phyloP scores from a whole-genome alignment of 129 eudicot genomes.

The Chrysanthemum makinoi region DNA sequence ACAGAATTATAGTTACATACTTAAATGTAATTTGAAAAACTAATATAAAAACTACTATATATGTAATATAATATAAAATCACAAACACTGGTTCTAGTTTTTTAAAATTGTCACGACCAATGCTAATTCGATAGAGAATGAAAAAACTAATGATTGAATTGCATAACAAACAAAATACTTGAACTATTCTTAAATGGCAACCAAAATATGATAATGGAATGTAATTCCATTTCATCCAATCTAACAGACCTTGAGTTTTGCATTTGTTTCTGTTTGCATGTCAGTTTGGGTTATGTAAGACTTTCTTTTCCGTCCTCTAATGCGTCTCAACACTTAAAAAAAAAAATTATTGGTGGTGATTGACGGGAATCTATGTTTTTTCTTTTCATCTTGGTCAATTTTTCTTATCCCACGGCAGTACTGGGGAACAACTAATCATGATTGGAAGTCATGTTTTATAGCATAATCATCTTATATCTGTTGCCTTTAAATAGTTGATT shows the following conservation, averaged over 20 bases:
- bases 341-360: background rate
- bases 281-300: constrained; percentile 4
- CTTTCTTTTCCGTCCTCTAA: background rate
- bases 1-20: background rate
- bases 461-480: too few species aligned
- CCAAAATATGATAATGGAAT: background rate
- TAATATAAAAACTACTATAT: background rate
- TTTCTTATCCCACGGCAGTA: too few species aligned
- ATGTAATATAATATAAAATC: background rate
- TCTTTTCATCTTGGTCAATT: too few species aligned
- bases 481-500: too few species aligned
- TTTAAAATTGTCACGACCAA: background rate
- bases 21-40: background rate
- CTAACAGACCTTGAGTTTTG: background rate
- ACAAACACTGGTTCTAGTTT: background rate
- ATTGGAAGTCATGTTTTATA: too few species aligned
- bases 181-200: background rate
- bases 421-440: too few species aligned
- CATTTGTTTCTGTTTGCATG: background rate
- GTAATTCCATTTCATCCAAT: background rate
- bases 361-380: background rate
- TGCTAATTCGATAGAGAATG: background rate
- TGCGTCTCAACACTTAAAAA: too few species aligned
- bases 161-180: background rate
- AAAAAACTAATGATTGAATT: background rate